Evolutionary conservation across 2,329 filamentous ascomycete species (phyloP).

Genomic region (Dothidotthia symphoricarpi): DNA sequence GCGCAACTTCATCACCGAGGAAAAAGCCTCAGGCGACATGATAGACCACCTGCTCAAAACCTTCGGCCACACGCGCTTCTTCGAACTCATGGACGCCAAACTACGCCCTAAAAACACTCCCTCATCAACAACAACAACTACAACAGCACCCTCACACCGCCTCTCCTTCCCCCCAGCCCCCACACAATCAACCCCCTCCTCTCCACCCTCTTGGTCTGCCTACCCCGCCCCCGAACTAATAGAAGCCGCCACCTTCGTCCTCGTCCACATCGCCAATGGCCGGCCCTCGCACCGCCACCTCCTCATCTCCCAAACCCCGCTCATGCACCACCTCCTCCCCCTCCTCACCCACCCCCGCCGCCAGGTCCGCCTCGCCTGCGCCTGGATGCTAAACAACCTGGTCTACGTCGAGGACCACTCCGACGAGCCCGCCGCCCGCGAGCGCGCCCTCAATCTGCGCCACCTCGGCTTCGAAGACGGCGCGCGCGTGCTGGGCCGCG

Average conservation of each 20-base stretch:
- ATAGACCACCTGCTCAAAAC: constrained; percentile 79
- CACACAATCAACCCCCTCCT: constrained; percentile 9
- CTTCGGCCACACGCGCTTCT: constrained; percentile 73
- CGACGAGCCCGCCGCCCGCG: constrained; percentile 64
- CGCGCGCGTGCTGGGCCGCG: constrained; percentile 61
- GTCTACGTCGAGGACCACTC: constrained; percentile 74
- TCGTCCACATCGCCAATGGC: constrained; percentile 86
- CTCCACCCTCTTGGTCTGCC: constrained; percentile 46
- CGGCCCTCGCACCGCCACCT: constrained; percentile 70
- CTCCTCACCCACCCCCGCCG: constrained; percentile 72
- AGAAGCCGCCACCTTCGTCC: constrained; percentile 72
- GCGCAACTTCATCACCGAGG: constrained; percentile 78
- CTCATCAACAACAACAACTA: constrained; percentile 5
- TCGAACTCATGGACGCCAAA: constrained; percentile 77
- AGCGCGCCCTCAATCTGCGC: constrained; percentile 67
- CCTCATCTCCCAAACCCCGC: constrained; percentile 65
- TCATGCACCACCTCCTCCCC: constrained; percentile 70
- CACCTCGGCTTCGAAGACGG: constrained; percentile 69
- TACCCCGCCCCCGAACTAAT: constrained; percentile 62
- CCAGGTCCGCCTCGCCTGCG: constrained; percentile 73
- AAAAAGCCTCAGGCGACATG: constrained; percentile 60
- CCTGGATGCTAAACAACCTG: constrained; percentile 82
- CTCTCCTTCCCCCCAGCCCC: constrained; percentile 52
- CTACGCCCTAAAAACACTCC: constrained; percentile 54
- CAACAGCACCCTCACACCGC: constrained; percentile 63